Base-by-base conservation (phyloP, 768 basidiomycete species). In the Paxillus rubicundulus region DNA sequence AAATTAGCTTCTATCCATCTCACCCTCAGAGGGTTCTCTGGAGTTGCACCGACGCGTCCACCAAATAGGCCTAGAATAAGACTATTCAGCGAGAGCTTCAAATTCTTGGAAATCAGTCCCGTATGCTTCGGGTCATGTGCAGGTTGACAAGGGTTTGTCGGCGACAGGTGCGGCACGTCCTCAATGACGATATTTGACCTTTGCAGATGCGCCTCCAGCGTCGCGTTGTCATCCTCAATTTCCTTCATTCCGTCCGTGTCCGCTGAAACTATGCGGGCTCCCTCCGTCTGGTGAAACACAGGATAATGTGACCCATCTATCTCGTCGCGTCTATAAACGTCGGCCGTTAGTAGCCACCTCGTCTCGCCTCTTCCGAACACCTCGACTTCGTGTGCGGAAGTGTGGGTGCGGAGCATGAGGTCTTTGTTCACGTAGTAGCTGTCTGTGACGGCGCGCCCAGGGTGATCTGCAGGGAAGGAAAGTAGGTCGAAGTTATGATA, bases 1-100 rank as follows among this genome's bases (percentile, higher is more conserved):
- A 99, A 98, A 64, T 89, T 92, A 2, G 96, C 92, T 66, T 98
- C 93, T 57, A 98, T 98, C 97, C 97, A 99, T 18, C 97, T 78
- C 24, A 99, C 88, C 57, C 82, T 77, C 55, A 99, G 74, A 21
- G 97, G 95, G 45, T 89, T 81, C 34, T 79, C 74, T 16, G 73
- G 74, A 20, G 70, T 76, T 24, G 74, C 74, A 10, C 74, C 80
- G 16, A 74, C 76, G 10, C 68, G 75, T 9, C 75, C 78, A 4
- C 89, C 89, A 67, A 98, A 98, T 24, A 99, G 73, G 49, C 79
- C 77, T 48, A 94, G 75, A 58, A 99, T 81, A 46, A 99, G 75
- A 39, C 84, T 81, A 64, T 98, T 98, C 63, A 99, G 74, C 18
- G 88, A 87, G 41, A 93, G 77, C 70, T 98, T 98, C 53, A 99